phyloP scores from a whole-genome alignment of 345 rosid species.

The Brassica rapa region DNA sequence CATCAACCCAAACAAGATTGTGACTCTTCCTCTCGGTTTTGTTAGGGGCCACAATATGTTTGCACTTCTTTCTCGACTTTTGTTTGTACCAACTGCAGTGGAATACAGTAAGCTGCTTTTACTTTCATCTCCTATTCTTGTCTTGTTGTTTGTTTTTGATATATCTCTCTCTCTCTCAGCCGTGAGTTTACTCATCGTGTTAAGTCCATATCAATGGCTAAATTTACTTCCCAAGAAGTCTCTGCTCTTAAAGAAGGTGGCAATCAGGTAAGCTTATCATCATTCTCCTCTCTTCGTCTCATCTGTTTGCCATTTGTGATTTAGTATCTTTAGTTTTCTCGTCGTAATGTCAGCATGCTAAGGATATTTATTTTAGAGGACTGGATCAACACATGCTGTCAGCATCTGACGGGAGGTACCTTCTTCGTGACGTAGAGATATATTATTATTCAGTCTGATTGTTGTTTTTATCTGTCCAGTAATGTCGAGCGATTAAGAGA shows the following conservation, averaged over 20 bases:
- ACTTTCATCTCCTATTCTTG: conserved; percentile 10
- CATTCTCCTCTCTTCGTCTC: background rate
- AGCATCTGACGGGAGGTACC: conserved; percentile 80
- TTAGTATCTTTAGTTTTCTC: background rate
- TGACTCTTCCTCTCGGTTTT: background rate
- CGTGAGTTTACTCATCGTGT: conserved; percentile 98
- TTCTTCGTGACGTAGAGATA: background rate
- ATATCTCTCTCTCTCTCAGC: conserved; percentile 36
- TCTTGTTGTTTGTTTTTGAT: background rate
- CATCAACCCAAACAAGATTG: background rate
- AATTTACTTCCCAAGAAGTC: conserved; percentile 88
- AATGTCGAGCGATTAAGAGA: conserved; percentile 82
- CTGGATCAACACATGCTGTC: conserved; percentile 80
- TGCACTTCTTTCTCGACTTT: conserved; percentile 96
- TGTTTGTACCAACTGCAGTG: conserved; percentile 94
- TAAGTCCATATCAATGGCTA: conserved; percentile 94
- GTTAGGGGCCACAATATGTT: conserved; percentile 92
- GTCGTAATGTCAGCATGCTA: conserved; percentile 62
- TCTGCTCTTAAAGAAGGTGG: conserved; percentile 88
- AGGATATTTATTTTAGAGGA: conserved; percentile 83
- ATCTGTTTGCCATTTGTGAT: conserved; percentile 6
- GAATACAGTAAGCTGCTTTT: conserved; percentile 77
- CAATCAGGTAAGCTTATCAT: conserved; percentile 63
- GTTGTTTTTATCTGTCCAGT: conserved; percentile 47
- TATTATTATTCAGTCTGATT: conserved; percentile 32